Conservation (phyloP, 306 rosid genomes). For the Crotalaria pallida region DNA sequence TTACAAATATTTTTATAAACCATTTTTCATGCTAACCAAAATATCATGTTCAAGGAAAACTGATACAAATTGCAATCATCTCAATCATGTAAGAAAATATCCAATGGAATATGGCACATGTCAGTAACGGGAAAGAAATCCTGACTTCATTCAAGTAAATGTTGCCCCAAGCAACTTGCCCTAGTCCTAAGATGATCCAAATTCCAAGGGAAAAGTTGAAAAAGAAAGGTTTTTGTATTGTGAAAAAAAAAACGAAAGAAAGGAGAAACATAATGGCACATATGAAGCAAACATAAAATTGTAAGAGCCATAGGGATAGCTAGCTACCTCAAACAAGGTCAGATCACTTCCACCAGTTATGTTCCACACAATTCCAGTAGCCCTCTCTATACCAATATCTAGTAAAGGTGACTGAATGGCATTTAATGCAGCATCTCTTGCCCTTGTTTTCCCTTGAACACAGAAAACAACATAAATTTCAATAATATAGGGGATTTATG, state of each 20-base stretch:
- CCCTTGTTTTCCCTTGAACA: slow-evolving; percentile 88
- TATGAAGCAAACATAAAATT: slow-evolving; percentile 1
- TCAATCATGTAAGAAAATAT: not conserved
- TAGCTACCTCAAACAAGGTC: slow-evolving; percentile 82
- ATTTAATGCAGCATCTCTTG: slow-evolving; percentile 97
- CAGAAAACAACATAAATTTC: slow-evolving; percentile 17
- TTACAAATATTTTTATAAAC: not conserved
- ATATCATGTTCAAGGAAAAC: slow-evolving; percentile 4
- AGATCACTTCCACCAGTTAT: slow-evolving; percentile 97
- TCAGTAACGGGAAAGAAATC: not conserved
- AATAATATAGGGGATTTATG: not conserved
- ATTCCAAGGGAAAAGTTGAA: slow-evolving; percentile 5
- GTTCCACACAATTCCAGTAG: slow-evolving; percentile 99
- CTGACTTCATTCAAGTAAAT: not conserved
- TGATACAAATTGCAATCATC: not conserved
- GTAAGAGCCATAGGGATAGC: slow-evolving; percentile 6
- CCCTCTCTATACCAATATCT: slow-evolving; percentile 98
- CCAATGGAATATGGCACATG: not conserved
- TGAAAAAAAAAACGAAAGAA: not conserved
- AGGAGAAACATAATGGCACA: not conserved
- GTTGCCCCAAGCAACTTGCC: not conserved
- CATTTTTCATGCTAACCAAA: not conserved
- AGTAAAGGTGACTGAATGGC: slow-evolving; percentile 97
- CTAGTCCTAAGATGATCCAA: not conserved
- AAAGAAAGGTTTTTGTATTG: not conserved